Base-by-base conservation (phyloP, 2,329 filamentous ascomycete species). In the Leptographium galeiforme region DNA sequence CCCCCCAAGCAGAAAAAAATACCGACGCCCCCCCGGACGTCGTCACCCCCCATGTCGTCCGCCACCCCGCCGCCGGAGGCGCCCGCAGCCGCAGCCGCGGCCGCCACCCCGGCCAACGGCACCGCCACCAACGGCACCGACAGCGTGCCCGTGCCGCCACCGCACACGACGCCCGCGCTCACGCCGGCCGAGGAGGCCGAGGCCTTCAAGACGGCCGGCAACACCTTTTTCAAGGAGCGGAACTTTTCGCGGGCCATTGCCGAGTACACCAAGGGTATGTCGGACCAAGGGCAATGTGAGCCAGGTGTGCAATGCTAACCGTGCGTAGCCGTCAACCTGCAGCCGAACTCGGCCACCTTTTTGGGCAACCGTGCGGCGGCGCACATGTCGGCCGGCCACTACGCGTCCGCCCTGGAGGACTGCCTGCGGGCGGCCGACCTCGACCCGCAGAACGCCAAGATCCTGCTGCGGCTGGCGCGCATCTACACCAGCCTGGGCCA, bases 151-250 rank as follows among this genome's bases (percentile, higher is more conserved):
- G 74, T 77, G 40, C 86, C 86, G 52, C 86, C 86, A 51, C 86
- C 85, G 55, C 86, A 90, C 70, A 76, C 79, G 62, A 81, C 78
- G 33, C 79, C 77, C 63, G 77, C 78, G 46, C 76, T 75, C 53
- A 82, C 77, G 65, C 80, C 79, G 45, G 70, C 72, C 50, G 86
- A 91, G 52, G 88, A 96, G 65, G 89, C 91, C 32, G 93, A 98
- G 71, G 77, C 82, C 13, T 95, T 85, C 78, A 98, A 98, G 75
- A 81, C 87, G 61, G 81, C 87, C 2, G 93, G 93, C 55, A 98
- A 98, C 73, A 93, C 93, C 64, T 91, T 88, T 65, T 98, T 96
- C 79, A 97, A 96, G 74, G 87, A 90, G 58, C 88, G 85, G 66
- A 87, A 96, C 64, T 98, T 91, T 68, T 72, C 76, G 56, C 85